A percentile compares a stretch with the other conserved stretches of the same genome.
These are phyloP conservation scores for Phytopythium vexans DNA, from an alignment of 352 stramenopile genomes.

Conservation along the genomic window DNA sequence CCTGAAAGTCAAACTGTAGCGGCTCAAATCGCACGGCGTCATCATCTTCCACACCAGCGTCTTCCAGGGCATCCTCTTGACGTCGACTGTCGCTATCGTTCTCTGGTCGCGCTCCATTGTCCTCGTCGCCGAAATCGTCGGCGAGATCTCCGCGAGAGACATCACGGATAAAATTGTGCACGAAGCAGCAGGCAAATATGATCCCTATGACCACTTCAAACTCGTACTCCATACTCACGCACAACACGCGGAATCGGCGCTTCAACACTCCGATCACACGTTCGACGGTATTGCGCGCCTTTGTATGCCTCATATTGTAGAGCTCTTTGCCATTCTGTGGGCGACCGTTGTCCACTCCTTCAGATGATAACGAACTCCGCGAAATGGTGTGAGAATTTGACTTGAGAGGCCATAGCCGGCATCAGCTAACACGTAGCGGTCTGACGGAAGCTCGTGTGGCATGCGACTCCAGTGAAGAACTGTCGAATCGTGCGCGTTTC, in stretches of 20 bases:
- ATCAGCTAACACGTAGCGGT: slow-evolving; percentile 5
- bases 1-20: no score
- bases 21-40: no score
- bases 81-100: no score
- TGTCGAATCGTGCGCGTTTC: slow-evolving; percentile 7
- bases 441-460: background rate
- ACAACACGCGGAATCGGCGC: slow-evolving; percentile 8
- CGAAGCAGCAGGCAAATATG: slow-evolving; percentile 3
- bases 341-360: slow-evolving; percentile 12
- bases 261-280: slow-evolving; percentile 13
- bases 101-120: no score
- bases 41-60: no score
- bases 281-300: slow-evolving; percentile 11
- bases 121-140: background rate
- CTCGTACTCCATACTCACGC: slow-evolving; percentile 5
- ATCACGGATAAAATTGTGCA: slow-evolving; percentile 9
- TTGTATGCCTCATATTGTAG: slow-evolving; percentile 12
- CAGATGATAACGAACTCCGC: slow-evolving; percentile 12
- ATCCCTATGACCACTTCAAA: slow-evolving; percentile 1
- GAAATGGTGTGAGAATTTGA: slow-evolving; percentile 9
- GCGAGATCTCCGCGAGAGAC: slow-evolving; percentile 3
- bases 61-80: no score
- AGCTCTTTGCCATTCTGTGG: slow-evolving; percentile 12
- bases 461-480: background rate
- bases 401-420: slow-evolving; percentile 7